phyloP scores from a whole-genome alignment of 2,329 filamentous ascomycete genomes.

The Pseudogymnoascus sp. region DNA sequence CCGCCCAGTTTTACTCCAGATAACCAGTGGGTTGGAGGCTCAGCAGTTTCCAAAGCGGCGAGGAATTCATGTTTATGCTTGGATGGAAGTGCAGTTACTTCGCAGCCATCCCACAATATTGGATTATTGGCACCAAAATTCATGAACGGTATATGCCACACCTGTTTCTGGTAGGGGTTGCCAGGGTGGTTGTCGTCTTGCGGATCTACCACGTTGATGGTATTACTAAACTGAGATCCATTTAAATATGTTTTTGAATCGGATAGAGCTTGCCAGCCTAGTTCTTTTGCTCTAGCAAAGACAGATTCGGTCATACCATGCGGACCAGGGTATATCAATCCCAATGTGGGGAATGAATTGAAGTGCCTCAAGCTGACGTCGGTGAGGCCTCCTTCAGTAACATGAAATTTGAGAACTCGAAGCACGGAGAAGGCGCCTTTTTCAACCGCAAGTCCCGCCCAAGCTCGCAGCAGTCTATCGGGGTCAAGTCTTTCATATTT shows the following conservation, averaged over 20 bases:
- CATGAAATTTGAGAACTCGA: constrained; percentile 27
- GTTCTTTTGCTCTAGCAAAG: constrained; percentile 10
- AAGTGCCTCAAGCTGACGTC: constrained; percentile 24
- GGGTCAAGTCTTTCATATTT: neutral
- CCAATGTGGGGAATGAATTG: constrained; percentile 26
- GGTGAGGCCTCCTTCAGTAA: constrained; percentile 23
- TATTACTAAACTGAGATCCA: neutral
- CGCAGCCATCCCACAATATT: neutral
- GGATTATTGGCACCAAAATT: neutral
- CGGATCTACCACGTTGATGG: neutral
- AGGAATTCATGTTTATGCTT: neutral
- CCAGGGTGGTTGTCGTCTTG: neutral
- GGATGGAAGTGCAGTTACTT: neutral
- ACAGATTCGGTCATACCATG: constrained; percentile 12
- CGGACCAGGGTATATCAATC: neutral
- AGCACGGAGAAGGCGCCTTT: constrained; percentile 25
- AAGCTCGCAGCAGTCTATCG: constrained; percentile 28
- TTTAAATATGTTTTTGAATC: neutral
- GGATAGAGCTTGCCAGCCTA: constrained; percentile 22
- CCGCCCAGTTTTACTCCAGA: neutral
- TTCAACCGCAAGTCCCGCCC: constrained; percentile 23
- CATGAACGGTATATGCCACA: neutral
- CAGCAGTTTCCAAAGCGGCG: neutral
- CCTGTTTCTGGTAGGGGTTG: neutral
- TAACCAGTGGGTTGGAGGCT: neutral